Evolutionary conservation across 108 stramenopile species (phyloP), one percentile per base, ranked within the genome.

Genomic region (Epipyxis sp.): DNA sequence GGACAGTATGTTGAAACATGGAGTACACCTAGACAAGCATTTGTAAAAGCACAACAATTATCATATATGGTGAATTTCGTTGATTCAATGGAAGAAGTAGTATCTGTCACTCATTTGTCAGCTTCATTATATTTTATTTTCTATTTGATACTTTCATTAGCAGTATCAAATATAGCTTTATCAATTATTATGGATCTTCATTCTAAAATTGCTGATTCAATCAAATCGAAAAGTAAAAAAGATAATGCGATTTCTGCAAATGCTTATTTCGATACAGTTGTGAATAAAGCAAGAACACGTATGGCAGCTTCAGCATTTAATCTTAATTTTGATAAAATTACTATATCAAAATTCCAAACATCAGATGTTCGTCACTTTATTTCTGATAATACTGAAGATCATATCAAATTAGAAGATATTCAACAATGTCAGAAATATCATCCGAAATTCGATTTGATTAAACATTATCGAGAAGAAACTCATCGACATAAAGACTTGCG

Each of bases 101-200:
- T 74, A 42, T 37, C n/a, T 13, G 6, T 10, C 6, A 42, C 43
- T 29, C n/a, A 37, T 37, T 42, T 42, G 6, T 29, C 43, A 10
- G 71, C 32, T 37, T 43, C 43, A 16, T 37, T 37, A 29, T 74
- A 74, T 32, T 74, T 74, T 32, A 13, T 39, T 27, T 34, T 20
- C 10, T 74, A 42, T 57, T 32, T 74, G n/a, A 54, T 74, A 3
- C 44, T 74, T 27, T 74, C 71, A 6, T 42, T 74, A 3, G 43
- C 50, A 29, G 50, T 74, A 32, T 74, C 50, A 30, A 74, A 74
- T 37, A 46, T 74, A 13, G 44, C 71, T 29, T 42, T 74, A 30
- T 54, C 71, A 3, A 74, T 74, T 6, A 74, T 74, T 37, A 74
- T 74, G n/a, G 71, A 74, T 34, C 50, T 46, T 34, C 50, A 74